Evolutionary conservation across 805 yeast genomes (phyloP).

Genomic region (Ogataea thermomethanolica): DNA sequence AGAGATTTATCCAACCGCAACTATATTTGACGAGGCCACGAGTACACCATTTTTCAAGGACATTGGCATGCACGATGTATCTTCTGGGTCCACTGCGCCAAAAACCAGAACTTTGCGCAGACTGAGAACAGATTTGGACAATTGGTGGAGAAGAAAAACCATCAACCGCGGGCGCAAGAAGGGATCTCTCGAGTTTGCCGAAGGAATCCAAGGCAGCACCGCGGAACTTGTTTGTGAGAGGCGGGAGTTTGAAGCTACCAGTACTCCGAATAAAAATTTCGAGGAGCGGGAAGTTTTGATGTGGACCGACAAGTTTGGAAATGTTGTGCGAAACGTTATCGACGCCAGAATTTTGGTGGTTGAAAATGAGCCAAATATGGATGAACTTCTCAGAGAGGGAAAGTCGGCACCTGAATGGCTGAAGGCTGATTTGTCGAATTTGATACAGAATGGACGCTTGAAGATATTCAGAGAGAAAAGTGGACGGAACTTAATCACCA

Average conservation of each 20-base stretch:
- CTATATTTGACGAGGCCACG: constrained; percentile 18
- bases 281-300: constrained; percentile 12
- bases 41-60: constrained; percentile 19
- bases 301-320: constrained; percentile 8
- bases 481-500: constrained; percentile 21
- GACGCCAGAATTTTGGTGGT: constrained; percentile 21
- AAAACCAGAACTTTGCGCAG: constrained; percentile 13
- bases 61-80: constrained; percentile 6
- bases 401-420: constrained; percentile 17
- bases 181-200: constrained; percentile 2
- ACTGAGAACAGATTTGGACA: constrained; percentile 15
- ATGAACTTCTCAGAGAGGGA: constrained; percentile 16
- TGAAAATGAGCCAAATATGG: constrained; percentile 23
- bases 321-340: constrained; percentile 6
- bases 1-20: constrained; percentile 13
- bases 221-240: constrained; percentile 10
- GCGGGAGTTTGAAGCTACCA: constrained; percentile 16
- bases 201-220: constrained; percentile 9
- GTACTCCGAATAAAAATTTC: constrained; percentile 11
- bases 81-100: constrained; percentile 6
- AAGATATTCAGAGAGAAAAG: constrained; percentile 16
- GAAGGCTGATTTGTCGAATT: constrained; percentile 18
- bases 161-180: constrained; percentile 4
- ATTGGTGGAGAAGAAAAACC: constrained; percentile 17
- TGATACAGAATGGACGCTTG: constrained; percentile 19